Percentiles rank a stretch among this genome's conserved stretches.
Conservation (phyloP, 129 eudicot species). For the Ambrosia artemisiifolia region DNA sequence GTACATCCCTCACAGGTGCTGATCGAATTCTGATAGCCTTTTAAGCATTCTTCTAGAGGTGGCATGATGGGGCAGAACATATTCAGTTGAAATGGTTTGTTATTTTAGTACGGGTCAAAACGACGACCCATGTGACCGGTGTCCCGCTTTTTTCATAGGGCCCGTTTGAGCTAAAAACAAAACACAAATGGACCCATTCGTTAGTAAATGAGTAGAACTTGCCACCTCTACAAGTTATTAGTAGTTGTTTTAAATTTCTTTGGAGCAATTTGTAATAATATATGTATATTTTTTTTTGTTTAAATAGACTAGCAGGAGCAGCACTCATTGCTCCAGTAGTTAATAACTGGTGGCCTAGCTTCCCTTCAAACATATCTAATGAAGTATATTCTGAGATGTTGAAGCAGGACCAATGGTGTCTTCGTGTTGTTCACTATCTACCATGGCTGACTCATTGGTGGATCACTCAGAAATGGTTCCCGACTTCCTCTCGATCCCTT, state of each 20-base stretch:
- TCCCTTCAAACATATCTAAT: slow-evolving; percentile 49
- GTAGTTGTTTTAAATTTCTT: too few species aligned
- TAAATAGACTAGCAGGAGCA: slow-evolving; percentile 73
- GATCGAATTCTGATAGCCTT: background rate
- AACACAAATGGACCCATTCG: background rate
- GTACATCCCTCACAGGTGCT: slow-evolving; percentile 65
- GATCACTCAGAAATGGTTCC: slow-evolving; percentile 74
- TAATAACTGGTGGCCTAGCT: slow-evolving; percentile 70
- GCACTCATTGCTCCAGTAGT: slow-evolving; percentile 53
- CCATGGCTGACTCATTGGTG: slow-evolving; percentile 89
- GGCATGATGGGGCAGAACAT: too few species aligned
- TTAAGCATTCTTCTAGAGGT: too few species aligned
- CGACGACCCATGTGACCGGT: too few species aligned
- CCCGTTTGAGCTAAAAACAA: background rate
- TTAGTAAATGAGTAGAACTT: too few species aligned
- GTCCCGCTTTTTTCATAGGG: background rate
- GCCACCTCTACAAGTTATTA: too few species aligned
- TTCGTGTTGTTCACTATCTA: slow-evolving; percentile 54
- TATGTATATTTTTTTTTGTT: slow-evolving; percentile 11
- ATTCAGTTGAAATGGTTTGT: too few species aligned
- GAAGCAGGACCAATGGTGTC: slow-evolving; percentile 57
- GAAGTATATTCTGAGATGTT: slow-evolving; percentile 48
- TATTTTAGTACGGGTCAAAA: too few species aligned
- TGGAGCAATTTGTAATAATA: background rate
- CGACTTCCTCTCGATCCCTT: slow-evolving; percentile 33